phyloP scores from a whole-genome alignment of 2,329 filamentous ascomycete species.

The Colletotrichum sp. region DNA sequence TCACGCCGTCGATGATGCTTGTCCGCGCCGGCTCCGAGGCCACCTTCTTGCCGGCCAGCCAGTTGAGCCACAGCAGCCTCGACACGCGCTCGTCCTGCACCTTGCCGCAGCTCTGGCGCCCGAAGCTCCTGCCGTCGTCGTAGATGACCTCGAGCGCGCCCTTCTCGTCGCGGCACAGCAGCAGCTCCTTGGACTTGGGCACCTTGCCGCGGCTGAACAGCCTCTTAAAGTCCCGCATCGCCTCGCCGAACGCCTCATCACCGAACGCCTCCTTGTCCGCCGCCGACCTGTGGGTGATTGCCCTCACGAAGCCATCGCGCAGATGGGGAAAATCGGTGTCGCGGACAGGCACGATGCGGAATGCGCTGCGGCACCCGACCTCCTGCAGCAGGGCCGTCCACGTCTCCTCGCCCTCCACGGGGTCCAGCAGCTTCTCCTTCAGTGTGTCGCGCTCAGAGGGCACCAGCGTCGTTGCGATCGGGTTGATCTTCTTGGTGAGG shows the following conservation, averaged over 20 bases:
- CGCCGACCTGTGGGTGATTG: conserved; percentile 76
- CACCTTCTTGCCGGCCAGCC: conserved; percentile 84
- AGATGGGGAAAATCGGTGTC: conserved; percentile 95
- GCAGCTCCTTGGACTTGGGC: conserved; percentile 78
- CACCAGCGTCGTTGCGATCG: conserved; percentile 81
- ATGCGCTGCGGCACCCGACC: conserved; percentile 73
- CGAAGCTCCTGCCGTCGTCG: conserved; percentile 54
- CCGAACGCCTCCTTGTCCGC: conserved; percentile 58
- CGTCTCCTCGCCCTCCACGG: conserved; percentile 69
- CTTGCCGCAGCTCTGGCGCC: conserved; percentile 66
- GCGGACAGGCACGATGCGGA: conserved; percentile 87
- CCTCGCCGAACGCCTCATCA: conserved; percentile 77
- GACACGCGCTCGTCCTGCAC: conserved; percentile 82
- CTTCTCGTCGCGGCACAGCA: conserved; percentile 69
- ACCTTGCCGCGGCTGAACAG: conserved; percentile 84
- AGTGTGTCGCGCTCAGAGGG: conserved; percentile 80
- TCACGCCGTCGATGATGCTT: conserved; percentile 85
- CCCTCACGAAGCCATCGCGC: conserved; percentile 87
- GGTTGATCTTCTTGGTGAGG: conserved; percentile 77
- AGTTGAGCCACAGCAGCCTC: conserved; percentile 86
- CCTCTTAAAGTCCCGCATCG: conserved; percentile 78
- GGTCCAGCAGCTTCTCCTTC: conserved; percentile 71
- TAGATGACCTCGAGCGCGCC: conserved; percentile 74
- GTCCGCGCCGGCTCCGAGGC: conserved; percentile 82
- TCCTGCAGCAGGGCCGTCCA: conserved; percentile 76